A percentile compares a stretch with the other conserved stretches of the same genome.
Evolutionary conservation across 2,329 filamentous ascomycete species (phyloP).

Genomic region (Arthroderma sp.): DNA sequence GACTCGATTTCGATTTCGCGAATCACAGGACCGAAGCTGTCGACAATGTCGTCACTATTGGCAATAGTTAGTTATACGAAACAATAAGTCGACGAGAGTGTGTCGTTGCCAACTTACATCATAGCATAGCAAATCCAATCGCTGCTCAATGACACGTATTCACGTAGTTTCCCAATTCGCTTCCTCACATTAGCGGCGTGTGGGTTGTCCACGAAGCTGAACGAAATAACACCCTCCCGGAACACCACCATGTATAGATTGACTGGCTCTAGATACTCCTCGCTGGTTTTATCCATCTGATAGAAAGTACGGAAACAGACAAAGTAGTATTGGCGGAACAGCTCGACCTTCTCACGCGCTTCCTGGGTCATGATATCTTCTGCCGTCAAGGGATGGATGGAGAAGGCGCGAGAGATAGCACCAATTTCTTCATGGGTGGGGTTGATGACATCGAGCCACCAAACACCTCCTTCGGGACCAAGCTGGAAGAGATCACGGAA

Average conservation of each 20-base stretch:
- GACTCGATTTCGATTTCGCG: slow-evolving; percentile 76
- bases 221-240: slow-evolving; percentile 85
- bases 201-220: slow-evolving; percentile 78
- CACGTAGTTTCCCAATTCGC: slow-evolving; percentile 82
- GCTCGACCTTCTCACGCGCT: slow-evolving; percentile 92
- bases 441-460: slow-evolving; percentile 94
- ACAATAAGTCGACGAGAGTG: background rate
- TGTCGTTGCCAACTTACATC: slow-evolving; percentile 50
- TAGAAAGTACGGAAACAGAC: slow-evolving; percentile 93
- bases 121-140: slow-evolving; percentile 99
- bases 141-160: slow-evolving; percentile 86
- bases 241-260: slow-evolving; percentile 97
- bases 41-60: slow-evolving; percentile 81
- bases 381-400: slow-evolving; percentile 85
- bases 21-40: slow-evolving; percentile 85
- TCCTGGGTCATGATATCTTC: slow-evolving; percentile 96
- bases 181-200: slow-evolving; percentile 83
- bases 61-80: slow-evolving; percentile 18
- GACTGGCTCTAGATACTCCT: slow-evolving; percentile 81
- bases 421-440: slow-evolving; percentile 80
- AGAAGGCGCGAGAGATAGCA: slow-evolving; percentile 84
- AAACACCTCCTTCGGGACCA: slow-evolving; percentile 66
- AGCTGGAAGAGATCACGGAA: slow-evolving; percentile 77
- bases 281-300: slow-evolving; percentile 63
- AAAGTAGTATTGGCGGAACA: slow-evolving; percentile 97